Evolutionary conservation across 2,329 filamentous ascomycete species (phyloP).

Genomic region (Verticillium zaregamsianum): DNA sequence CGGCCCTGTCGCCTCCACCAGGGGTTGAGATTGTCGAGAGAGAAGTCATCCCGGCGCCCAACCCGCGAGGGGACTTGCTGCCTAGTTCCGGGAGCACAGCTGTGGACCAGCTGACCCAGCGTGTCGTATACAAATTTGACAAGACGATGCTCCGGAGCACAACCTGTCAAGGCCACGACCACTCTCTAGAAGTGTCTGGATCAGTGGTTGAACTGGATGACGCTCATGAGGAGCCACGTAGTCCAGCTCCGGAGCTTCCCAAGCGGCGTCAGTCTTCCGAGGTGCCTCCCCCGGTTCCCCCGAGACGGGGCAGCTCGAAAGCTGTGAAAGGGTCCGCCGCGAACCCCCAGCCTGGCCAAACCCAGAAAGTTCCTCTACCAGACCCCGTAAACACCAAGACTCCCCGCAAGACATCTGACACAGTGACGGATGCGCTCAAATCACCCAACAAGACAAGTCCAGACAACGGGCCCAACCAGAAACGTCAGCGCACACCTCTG

Average conservation of each 20-base stretch:
- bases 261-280: background rate
- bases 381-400: background rate
- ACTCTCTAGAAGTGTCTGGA: slow-evolving; percentile 21
- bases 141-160: slow-evolving; percentile 45
- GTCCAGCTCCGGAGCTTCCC: background rate
- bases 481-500: slow-evolving; percentile 35
- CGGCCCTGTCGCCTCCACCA: slow-evolving; percentile 49
- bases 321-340: background rate
- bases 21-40: slow-evolving; percentile 57
- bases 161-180: slow-evolving; percentile 15
- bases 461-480: slow-evolving; percentile 41
- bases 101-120: slow-evolving; percentile 34
- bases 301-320: background rate
- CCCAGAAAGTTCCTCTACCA: background rate
- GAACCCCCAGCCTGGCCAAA: background rate
- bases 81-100: slow-evolving; percentile 14
- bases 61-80: slow-evolving; percentile 15
- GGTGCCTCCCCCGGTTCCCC: slow-evolving; percentile 12
- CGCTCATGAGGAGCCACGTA: background rate
- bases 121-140: slow-evolving; percentile 56
- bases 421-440: background rate
- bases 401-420: background rate
- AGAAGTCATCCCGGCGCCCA: slow-evolving; percentile 38
- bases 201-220: slow-evolving; percentile 23
- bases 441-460: slow-evolving; percentile 5